These are phyloP conservation scores for Fusarium globosum DNA, from an alignment of 2,329 filamentous ascomycete genomes.

Conservation along the genomic window DNA sequence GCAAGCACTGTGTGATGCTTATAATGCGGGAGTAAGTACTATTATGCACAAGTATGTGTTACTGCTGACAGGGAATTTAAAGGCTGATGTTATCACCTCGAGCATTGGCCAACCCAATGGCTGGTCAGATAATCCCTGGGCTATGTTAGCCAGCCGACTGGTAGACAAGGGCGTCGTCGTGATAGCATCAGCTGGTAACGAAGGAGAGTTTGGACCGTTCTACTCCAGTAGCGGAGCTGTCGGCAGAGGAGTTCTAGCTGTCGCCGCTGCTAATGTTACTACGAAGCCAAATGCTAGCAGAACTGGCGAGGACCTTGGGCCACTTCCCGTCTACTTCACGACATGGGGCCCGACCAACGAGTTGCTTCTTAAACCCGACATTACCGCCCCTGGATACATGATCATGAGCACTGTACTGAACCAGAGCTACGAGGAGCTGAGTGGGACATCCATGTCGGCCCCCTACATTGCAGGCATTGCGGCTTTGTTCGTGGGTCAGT, in stretches of 20 bases:
- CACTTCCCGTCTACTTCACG: conserved; percentile 58
- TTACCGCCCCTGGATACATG: conserved; percentile 60
- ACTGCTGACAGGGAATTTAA: background rate
- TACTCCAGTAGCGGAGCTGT: conserved; percentile 51
- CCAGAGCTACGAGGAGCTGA: conserved; percentile 57
- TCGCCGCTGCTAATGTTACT: conserved; percentile 55
- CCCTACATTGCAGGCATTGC: conserved; percentile 65
- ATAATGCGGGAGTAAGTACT: conserved; percentile 47
- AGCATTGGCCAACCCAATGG: conserved; percentile 55
- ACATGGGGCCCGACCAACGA: conserved; percentile 65
- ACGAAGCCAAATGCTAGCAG: conserved; percentile 53
- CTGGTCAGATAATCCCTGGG: conserved; percentile 56
- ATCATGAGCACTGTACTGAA: conserved; percentile 62
- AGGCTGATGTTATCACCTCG: conserved; percentile 58
- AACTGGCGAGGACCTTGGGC: conserved; percentile 39
- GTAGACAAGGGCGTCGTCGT: conserved; percentile 60
- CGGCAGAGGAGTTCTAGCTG: conserved; percentile 50
- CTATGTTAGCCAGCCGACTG: conserved; percentile 54
- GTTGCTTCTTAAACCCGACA: conserved; percentile 61
- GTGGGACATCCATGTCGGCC: conserved; percentile 67
- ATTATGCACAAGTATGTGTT: background rate
- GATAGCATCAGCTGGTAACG: conserved; percentile 63
- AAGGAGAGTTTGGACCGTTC: conserved; percentile 61
- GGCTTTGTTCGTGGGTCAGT: conserved; percentile 56
- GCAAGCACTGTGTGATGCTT: conserved; percentile 52